Percentiles rank a stretch among this genome's conserved stretches.
Conservation (phyloP, 352 stramenopile species). For the Blastocystis sp. region DNA sequence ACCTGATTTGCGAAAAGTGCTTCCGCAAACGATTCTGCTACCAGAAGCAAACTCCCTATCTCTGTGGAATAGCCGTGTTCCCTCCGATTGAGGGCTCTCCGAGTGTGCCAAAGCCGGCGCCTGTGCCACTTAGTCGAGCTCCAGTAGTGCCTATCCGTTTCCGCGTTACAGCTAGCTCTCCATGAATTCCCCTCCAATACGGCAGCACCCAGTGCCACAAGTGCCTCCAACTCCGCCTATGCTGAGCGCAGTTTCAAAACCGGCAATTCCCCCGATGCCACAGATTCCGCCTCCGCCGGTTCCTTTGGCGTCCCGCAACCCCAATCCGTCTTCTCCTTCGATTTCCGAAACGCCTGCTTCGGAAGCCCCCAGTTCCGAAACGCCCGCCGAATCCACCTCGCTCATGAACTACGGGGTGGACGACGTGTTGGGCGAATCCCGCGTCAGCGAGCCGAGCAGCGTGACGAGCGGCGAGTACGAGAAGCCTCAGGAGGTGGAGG, state of each 20-base stretch:
- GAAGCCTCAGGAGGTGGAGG: background rate
- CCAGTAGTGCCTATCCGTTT: no score
- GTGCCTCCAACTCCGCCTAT: no score
- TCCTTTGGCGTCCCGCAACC: background rate
- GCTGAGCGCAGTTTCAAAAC: background rate
- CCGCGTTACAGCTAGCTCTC: no score
- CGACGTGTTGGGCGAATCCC: slow-evolving; percentile 41
- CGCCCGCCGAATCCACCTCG: background rate
- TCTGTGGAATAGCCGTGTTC: slow-evolving; percentile 46
- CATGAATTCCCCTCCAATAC: background rate
- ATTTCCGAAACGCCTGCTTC: background rate
- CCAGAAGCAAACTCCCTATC: slow-evolving; percentile 26
- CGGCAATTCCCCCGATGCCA: background rate
- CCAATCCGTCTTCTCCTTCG: background rate
- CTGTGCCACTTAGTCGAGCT: no score
- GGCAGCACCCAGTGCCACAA: background rate
- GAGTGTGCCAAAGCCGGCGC: background rate
- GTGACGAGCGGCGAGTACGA: background rate
- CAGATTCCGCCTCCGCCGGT: background rate
- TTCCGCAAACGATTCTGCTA: slow-evolving; percentile 19
- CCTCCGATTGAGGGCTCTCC: background rate
- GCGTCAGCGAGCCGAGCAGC: slow-evolving; percentile 5
- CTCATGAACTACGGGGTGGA: slow-evolving; percentile 27
- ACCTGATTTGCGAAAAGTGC: slow-evolving; percentile 1
- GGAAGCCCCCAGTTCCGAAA: background rate